Conservation (phyloP, 31 red algal genomes). For the Porphyra umbilicalis region DNA sequence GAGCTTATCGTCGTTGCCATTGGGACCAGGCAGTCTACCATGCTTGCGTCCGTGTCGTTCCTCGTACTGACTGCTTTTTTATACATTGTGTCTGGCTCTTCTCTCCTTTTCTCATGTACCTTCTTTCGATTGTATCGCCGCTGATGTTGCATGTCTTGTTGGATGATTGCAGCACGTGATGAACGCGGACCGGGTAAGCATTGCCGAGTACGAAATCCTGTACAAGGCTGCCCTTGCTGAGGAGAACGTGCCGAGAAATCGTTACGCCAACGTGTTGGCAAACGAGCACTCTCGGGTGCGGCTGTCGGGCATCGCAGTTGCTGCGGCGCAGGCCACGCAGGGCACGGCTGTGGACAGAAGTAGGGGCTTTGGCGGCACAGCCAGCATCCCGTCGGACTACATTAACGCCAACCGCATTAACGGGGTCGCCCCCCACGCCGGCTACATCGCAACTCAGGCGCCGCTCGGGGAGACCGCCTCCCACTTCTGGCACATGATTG, state of each 20-base stretch:
- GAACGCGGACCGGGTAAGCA: not conserved
- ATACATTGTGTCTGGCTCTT: too few species aligned
- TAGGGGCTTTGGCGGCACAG: not conserved
- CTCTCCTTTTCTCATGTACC: too few species aligned
- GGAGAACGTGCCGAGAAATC: conserved; percentile 53
- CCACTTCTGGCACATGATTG: conserved; percentile 97
- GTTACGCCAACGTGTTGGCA: conserved; percentile 59
- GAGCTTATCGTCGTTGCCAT: too few species aligned
- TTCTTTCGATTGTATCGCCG: too few species aligned
- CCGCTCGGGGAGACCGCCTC: conserved; percentile 47
- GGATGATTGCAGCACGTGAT: not conserved
- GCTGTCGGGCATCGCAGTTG: conserved; percentile 42
- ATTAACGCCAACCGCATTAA: conserved; percentile 79
- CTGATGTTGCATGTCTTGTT: too few species aligned
- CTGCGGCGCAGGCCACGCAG: not conserved
- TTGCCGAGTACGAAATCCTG: not conserved
- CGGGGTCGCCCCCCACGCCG: conserved; percentile 29
- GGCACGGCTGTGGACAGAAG: not conserved
- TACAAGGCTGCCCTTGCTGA: not conserved
- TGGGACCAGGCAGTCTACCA: too few species aligned
- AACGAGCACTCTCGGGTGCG: conserved; percentile 62
- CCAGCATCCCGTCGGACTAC: conserved; percentile 53
- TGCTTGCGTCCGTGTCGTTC: too few species aligned
- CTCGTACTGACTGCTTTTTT: too few species aligned
- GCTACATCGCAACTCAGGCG: conserved; percentile 87